phyloP scores from a whole-genome alignment of 768 basidiomycete species.

The Sporobolomyces pararoseus region DNA sequence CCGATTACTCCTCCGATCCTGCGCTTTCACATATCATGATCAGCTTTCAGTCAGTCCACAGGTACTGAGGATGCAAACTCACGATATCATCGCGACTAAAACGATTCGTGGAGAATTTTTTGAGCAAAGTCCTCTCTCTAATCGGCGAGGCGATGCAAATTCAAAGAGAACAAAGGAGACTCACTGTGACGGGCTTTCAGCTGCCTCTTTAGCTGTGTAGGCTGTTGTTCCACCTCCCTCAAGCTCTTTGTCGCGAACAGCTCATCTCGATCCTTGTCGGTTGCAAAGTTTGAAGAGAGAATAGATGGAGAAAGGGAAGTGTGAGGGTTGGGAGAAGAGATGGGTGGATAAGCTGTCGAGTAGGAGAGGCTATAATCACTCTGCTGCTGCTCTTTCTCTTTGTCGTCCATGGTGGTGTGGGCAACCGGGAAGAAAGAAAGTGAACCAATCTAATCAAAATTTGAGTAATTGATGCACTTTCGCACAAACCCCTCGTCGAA shows the following conservation, averaged over 20 bases:
- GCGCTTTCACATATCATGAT: not conserved
- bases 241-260: not conserved
- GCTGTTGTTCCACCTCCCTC: not conserved
- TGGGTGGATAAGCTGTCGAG: not conserved
- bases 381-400: too few species aligned
- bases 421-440: too few species aligned
- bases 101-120: not conserved
- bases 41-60: not conserved
- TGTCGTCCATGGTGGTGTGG: too few species aligned
- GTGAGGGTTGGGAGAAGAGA: not conserved
- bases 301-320: not conserved
- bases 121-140: not conserved
- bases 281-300: not conserved
- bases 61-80: too few species aligned
- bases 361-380: too few species aligned
- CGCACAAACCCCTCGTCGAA: too few species aligned
- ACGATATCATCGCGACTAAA: slow-evolving; percentile 17
- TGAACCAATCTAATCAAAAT: too few species aligned
- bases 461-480: too few species aligned
- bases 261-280: slow-evolving; percentile 5
- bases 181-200: slow-evolving; percentile 18
- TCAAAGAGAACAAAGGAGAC: not conserved
- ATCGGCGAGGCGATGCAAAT: too few species aligned
- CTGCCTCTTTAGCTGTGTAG: slow-evolving; percentile 6
- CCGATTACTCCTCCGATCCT: slow-evolving; percentile 8